Conservation (phyloP, 2,329 filamentous ascomycete genomes). For the Proliferodiscus dingleyae region DNA sequence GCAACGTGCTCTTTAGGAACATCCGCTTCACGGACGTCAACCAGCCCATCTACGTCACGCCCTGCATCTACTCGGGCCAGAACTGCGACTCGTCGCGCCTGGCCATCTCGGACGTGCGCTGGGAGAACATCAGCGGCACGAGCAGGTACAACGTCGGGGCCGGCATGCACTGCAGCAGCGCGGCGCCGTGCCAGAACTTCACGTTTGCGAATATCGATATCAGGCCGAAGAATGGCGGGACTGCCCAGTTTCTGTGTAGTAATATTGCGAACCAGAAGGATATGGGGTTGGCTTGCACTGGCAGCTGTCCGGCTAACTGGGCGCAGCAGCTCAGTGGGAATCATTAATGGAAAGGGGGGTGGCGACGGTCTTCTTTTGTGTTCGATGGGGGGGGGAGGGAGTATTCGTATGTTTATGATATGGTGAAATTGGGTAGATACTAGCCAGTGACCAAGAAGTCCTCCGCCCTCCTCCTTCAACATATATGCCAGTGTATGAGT, state of each 20-base stretch:
- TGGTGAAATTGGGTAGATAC: too few species aligned
- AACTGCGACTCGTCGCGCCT: conserved; percentile 48
- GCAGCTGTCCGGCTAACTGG: conserved; percentile 11
- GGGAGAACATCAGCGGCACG: conserved; percentile 54
- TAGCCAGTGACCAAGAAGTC: too few species aligned
- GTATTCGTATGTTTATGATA: too few species aligned
- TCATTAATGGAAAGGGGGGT: not conserved
- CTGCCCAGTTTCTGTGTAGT: conserved; percentile 11
- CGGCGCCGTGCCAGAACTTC: conserved; percentile 12
- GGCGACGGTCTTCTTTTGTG: not conserved
- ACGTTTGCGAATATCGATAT: conserved; percentile 15
- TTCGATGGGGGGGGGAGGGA: too few species aligned
- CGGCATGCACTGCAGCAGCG: conserved; percentile 13
- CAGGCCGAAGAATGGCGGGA: conserved; percentile 9
- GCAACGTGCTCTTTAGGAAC: conserved; percentile 30
- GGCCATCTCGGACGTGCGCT: conserved; percentile 53
- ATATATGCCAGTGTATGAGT: too few species aligned
- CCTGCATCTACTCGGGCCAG: conserved; percentile 41
- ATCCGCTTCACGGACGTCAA: conserved; percentile 37
- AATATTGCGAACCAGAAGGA: conserved; percentile 15
- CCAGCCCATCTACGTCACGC: conserved; percentile 44
- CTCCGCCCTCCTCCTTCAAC: too few species aligned
- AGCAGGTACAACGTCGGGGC: conserved; percentile 36
- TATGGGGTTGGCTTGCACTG: conserved; percentile 10
- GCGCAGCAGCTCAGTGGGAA: conserved; percentile 9